phyloP scores from a whole-genome alignment of 2,329 filamentous ascomycete genomes.

The Cladorrhinum sp. region DNA sequence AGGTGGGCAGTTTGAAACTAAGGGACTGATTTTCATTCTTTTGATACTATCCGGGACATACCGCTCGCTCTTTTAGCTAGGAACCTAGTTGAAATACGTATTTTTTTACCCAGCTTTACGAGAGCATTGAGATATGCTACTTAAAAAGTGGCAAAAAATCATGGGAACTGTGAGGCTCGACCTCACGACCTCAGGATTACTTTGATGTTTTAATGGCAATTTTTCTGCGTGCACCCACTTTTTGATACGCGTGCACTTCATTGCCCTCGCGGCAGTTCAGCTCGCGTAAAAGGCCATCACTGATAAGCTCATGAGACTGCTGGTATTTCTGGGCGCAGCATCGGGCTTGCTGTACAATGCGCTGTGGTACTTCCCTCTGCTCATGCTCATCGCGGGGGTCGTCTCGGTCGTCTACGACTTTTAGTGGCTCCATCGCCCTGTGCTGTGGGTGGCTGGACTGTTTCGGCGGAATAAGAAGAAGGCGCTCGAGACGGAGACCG shows the following conservation, averaged over 20 bases:
- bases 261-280: constrained; percentile 66
- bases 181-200: too few relatives aligned
- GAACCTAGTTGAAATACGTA: too few relatives aligned
- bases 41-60: not conserved
- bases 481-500: too few relatives aligned
- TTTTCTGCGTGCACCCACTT: too few relatives aligned
- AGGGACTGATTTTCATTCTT: not conserved
- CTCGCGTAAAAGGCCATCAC: constrained; percentile 66
- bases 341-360: constrained; percentile 69
- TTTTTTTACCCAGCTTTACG: too few relatives aligned
- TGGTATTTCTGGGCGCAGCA: constrained; percentile 61
- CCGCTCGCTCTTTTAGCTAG: not conserved
- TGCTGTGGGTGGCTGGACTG: constrained; percentile 17
- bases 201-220: too few relatives aligned
- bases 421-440: constrained; percentile 45
- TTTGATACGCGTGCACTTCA: too few relatives aligned
- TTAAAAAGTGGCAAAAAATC: too few relatives aligned
- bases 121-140: too few relatives aligned
- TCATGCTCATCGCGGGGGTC: constrained; percentile 57
- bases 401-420: constrained; percentile 55
- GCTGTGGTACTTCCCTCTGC: constrained; percentile 69
- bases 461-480: not conserved
- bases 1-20: not conserved
- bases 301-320: constrained; percentile 57
- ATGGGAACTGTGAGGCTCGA: too few relatives aligned